These are phyloP conservation scores for Vickermania ingenoplastis DNA, from an alignment of 208 protist species.

Conservation along the genomic window DNA sequence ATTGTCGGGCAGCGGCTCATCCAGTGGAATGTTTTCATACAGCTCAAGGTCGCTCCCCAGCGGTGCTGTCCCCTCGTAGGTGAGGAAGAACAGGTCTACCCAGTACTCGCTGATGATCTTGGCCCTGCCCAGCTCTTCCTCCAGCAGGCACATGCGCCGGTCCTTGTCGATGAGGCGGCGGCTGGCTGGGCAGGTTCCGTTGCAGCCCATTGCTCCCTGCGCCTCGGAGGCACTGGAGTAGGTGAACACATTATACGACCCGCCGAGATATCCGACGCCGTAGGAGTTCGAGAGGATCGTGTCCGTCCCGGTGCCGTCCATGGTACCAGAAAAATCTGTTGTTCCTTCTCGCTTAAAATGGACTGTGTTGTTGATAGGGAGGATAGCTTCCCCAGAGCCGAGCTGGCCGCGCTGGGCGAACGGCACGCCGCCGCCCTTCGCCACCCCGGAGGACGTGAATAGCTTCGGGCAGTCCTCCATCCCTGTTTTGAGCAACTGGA, in stretches of 20 bases:
- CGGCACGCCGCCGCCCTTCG: neutral
- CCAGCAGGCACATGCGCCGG: neutral
- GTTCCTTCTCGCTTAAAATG: neutral
- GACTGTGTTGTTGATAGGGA: neutral
- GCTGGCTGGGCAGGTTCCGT: conserved; percentile 3
- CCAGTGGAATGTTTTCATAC: neutral
- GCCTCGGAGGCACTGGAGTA: neutral
- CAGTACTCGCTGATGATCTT: conserved; percentile 6
- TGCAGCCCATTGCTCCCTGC: neutral
- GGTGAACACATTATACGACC: neutral
- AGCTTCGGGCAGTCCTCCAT: conserved; percentile 5
- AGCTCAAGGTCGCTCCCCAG: neutral
- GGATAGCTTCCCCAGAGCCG: neutral
- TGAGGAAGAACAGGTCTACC: conserved; percentile 10
- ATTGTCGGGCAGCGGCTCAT: neutral
- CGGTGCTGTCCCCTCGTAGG: neutral
- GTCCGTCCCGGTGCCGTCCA: neutral
- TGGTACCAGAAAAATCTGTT: neutral
- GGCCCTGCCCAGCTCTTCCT: conserved; percentile 4
- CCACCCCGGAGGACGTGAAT: neutral
- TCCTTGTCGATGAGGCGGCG: conserved; percentile 11
- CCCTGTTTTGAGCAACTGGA: conserved; percentile 4
- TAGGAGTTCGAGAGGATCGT: neutral
- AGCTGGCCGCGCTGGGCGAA: neutral
- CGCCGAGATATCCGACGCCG: neutral